Percentiles rank a stretch among this genome's conserved stretches.
Evolutionary conservation across 2,329 filamentous ascomycete species (phyloP).

Genomic region (Penicillium rolfsii): DNA sequence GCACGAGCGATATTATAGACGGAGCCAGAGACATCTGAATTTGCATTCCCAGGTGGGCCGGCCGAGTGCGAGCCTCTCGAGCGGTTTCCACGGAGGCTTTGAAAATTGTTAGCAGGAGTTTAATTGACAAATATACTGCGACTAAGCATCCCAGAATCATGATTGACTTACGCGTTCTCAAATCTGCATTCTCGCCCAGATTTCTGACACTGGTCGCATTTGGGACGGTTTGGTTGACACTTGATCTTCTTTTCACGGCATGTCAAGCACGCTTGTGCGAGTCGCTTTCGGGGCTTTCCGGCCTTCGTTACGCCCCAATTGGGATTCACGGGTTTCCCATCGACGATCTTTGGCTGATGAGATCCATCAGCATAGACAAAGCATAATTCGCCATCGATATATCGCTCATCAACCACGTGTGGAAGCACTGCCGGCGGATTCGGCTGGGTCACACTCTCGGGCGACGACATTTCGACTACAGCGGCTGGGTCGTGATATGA

Average conservation of each 20-base stretch:
- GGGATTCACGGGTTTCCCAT: constrained; percentile 84
- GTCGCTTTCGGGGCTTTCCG: constrained; percentile 85
- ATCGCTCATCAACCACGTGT: constrained; percentile 47
- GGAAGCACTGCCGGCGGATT: constrained; percentile 29
- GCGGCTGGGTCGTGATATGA: constrained; percentile 21
- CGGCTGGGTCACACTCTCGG: constrained; percentile 18
- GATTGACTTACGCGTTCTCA: constrained; percentile 73
- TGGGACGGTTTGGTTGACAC: constrained; percentile 84
- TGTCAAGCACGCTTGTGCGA: constrained; percentile 90
- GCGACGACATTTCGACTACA: constrained; percentile 21
- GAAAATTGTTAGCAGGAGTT: constrained; percentile 15
- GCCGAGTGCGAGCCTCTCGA: constrained; percentile 31
- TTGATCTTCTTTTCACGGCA: constrained; percentile 98
- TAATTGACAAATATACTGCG: neutral
- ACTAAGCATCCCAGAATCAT: neutral
- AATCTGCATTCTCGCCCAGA: constrained; percentile 84
- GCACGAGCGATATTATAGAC: constrained; percentile 37
- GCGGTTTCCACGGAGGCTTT: constrained; percentile 42
- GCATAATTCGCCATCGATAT: constrained; percentile 73
- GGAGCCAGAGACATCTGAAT: constrained; percentile 30
- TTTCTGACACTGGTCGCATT: constrained; percentile 90
- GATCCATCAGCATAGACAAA: constrained; percentile 86
- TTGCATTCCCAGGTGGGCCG: constrained; percentile 22
- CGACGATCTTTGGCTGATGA: constrained; percentile 79
- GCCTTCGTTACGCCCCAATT: constrained; percentile 95